Evolutionary conservation across 768 basidiomycete species (phyloP).

Genomic region (Hypholoma fasciculare): DNA sequence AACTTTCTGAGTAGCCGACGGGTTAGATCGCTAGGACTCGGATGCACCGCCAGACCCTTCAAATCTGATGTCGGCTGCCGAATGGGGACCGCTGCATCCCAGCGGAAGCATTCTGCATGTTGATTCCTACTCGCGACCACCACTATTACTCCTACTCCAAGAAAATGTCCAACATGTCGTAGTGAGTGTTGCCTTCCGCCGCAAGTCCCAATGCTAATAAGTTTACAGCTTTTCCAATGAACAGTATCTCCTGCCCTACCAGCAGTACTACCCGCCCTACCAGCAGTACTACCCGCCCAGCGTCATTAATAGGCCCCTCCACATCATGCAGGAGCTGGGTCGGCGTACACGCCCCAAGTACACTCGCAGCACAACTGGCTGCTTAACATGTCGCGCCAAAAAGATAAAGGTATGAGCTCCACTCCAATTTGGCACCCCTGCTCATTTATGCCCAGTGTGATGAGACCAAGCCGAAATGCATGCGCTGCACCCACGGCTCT

Average conservation of each 20-base stretch:
- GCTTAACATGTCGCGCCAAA: conserved; percentile 90
- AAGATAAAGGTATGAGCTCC: conserved; percentile 72
- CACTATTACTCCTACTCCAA: conserved; percentile 37
- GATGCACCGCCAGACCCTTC: conserved; percentile 45
- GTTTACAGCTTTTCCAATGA: conserved; percentile 35
- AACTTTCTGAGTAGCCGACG: too few relatives aligned
- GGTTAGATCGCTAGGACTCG: conserved; percentile 37
- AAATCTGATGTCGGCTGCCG: conserved; percentile 64
- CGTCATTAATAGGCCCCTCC: conserved; percentile 35
- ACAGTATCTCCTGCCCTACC: conserved; percentile 41
- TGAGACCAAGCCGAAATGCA: conserved; percentile 85
- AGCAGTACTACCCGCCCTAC: conserved; percentile 38
- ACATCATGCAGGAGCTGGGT: conserved; percentile 50
- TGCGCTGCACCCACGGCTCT: conserved; percentile 83
- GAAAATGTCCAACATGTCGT: conserved; percentile 53
- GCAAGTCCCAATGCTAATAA: conserved; percentile 12
- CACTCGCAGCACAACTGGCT: conserved; percentile 92
- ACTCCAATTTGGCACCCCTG: neutral
- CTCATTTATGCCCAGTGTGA: conserved; percentile 62
- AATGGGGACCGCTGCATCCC: conserved; percentile 40
- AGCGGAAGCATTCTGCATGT: conserved; percentile 25
- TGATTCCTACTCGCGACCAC: conserved; percentile 42
- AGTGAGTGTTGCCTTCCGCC: conserved; percentile 40
- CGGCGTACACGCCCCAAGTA: conserved; percentile 88
- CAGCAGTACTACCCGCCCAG: conserved; percentile 36